A percentile compares a stretch with the other conserved stretches of the same genome.
Evolutionary conservation across 2,329 filamentous ascomycete species (phyloP).

Genomic region (Diaporthe longicolla): DNA sequence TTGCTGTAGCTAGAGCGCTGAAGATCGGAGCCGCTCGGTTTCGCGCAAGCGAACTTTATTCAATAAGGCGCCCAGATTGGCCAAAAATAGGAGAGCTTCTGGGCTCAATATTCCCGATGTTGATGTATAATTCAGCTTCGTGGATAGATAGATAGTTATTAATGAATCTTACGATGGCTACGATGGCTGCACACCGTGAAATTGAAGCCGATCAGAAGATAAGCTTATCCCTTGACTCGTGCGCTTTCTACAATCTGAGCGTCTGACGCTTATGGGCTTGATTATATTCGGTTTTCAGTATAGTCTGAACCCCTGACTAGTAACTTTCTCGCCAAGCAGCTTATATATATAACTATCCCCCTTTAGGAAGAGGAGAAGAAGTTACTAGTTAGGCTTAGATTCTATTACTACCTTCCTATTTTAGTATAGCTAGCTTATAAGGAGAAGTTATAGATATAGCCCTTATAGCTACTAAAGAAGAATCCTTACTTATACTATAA

Average conservation of each 20-base stretch:
- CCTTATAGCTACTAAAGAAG: too few relatives aligned
- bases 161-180: constrained; percentile 19
- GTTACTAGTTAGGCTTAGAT: too few relatives aligned
- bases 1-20: constrained; percentile 30
- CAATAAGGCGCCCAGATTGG: background rate
- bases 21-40: background rate
- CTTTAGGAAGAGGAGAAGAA: too few relatives aligned
- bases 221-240: constrained; percentile 28
- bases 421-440: too few relatives aligned
- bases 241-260: constrained; percentile 20
- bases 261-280: constrained; percentile 25
- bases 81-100: background rate
- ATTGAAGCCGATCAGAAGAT: constrained; percentile 9
- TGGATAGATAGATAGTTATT: constrained; percentile 16
- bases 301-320: too few relatives aligned
- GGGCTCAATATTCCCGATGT: background rate
- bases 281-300: too few relatives aligned
- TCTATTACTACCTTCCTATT: too few relatives aligned
- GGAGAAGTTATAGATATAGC: too few relatives aligned
- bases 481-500: too few relatives aligned
- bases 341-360: too few relatives aligned
- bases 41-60: background rate
- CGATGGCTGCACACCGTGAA: background rate
- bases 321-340: too few relatives aligned
- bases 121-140: constrained; percentile 20